Conservation (phyloP, 345 rosid species). For the Syzygium aromaticum region DNA sequence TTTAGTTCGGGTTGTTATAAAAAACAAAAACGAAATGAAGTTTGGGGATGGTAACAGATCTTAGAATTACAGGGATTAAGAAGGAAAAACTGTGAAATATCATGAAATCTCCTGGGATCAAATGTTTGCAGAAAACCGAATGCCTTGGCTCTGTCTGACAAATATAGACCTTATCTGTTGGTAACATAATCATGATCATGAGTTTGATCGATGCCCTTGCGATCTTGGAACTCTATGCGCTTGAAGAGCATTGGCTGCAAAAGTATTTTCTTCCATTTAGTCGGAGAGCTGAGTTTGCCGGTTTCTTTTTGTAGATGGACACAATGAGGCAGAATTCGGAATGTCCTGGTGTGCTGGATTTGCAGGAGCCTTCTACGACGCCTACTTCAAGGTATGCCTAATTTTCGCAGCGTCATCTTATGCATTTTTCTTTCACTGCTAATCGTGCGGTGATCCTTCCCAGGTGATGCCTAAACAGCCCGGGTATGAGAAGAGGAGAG, state of each 20-base stretch:
- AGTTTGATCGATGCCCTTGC: background rate
- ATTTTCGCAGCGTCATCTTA: background rate
- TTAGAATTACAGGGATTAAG: background rate
- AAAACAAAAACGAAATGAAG: background rate
- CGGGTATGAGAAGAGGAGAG: conserved; percentile 78
- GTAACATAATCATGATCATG: background rate
- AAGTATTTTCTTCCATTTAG: background rate
- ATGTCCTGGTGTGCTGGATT: conserved; percentile 98
- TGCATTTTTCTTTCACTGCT: background rate
- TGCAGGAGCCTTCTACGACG: conserved; percentile 68
- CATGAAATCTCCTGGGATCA: background rate
- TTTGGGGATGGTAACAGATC: background rate
- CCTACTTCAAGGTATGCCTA: conserved; percentile 62
- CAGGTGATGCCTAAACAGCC: conserved; percentile 85
- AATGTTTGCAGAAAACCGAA: background rate
- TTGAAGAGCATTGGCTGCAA: background rate
- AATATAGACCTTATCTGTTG: background rate
- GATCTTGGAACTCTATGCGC: background rate
- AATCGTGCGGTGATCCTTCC: background rate
- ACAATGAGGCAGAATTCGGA: conserved; percentile 89
- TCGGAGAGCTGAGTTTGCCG: background rate
- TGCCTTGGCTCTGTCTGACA: background rate
- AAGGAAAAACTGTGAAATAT: background rate
- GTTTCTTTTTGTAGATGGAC: conserved; percentile 50
- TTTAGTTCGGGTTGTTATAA: background rate